These are phyloP conservation scores for Hymenotorrendiella dingleyae DNA, from an alignment of 2,329 filamentous ascomycete genomes.

Conservation along the genomic window DNA sequence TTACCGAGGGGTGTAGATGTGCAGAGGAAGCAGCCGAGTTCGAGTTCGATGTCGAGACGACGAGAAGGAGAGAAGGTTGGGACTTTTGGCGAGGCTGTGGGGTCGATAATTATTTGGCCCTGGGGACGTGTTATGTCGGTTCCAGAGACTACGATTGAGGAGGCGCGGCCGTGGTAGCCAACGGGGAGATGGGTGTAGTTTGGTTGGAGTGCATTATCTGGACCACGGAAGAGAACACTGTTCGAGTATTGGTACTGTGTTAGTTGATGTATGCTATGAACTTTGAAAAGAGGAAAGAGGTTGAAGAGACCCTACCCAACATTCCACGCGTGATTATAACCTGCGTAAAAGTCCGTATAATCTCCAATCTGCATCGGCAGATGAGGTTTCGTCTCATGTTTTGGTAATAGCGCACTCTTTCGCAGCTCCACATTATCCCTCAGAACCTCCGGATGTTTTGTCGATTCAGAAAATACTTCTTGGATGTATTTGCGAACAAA, in stretches of 20 bases:
- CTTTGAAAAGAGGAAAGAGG: neutral
- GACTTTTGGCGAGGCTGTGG: conserved; percentile 45
- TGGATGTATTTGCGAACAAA: conserved; percentile 66
- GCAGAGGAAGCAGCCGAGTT: conserved; percentile 71
- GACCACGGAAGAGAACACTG: conserved; percentile 63
- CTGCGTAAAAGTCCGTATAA: conserved; percentile 83
- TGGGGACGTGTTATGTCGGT: conserved; percentile 56
- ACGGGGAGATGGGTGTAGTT: conserved; percentile 81
- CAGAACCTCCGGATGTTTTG: conserved; percentile 53
- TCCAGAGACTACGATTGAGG: conserved; percentile 67
- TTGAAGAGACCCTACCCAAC: conserved; percentile 16
- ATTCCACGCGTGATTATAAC: conserved; percentile 71
- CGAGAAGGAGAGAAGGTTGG: conserved; percentile 59
- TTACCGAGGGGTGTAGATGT: conserved; percentile 58
- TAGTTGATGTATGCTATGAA: neutral
- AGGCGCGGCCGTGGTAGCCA: conserved; percentile 73
- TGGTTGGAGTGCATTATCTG: conserved; percentile 66
- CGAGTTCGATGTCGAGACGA: conserved; percentile 73
- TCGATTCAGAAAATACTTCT: conserved; percentile 55
- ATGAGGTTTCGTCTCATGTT: conserved; percentile 56
- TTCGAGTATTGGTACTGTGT: too few species aligned
- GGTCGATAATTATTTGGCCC: conserved; percentile 67
- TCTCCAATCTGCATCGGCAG: conserved; percentile 74
- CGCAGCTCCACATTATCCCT: conserved; percentile 55
- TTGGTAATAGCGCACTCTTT: conserved; percentile 51